Base-by-base conservation (phyloP, 257 asterid genomes). In the Nicotiana obtusifolia region DNA sequence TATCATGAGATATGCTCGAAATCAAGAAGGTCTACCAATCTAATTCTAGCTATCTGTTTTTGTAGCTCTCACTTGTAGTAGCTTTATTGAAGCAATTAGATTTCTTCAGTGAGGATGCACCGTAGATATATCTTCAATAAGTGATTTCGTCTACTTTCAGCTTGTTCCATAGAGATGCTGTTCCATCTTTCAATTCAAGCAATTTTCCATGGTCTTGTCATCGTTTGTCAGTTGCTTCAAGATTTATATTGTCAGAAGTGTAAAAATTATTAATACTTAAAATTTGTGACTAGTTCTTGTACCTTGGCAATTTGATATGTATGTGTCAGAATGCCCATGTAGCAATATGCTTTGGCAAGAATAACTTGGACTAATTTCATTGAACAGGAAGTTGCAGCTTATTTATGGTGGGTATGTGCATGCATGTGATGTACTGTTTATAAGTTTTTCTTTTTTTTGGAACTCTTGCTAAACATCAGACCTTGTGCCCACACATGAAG, bases 331-430 rank as follows among this genome's bases (percentile, higher is more conserved):
- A 47, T 73, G 61, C 24, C 24, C 15, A 73, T 24, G 79, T 41
- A 44, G 4, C 1, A 10, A 47, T 73, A 47, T 73, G 61, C 24
- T 22, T 11, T 47, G 15, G 4, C 78, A 44, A 64, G 14, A 10
- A 30, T 73, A 52, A 6, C 78, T 73, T 73, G 37, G 15, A 19
- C 7, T 44, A 44, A 20, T 69, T 37, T 69, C 33, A 41, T 69
- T 20, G 60, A 47, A 4, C 37, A 3, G 37, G 61, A 73, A 73
- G 22, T 44, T 44, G 78, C 60, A 7, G 37, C 35, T 22, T 22
- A 73, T 24, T 22, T 73, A 73, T 73, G 79, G 61, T 24, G 79
- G 79, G 14, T 73, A 22, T 15, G 79, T 14, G 79, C 61, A 73
- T 73, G 41, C 61, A 73, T 73, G 24, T 15, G 16, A 47, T 73